phyloP scores from a whole-genome alignment of 768 basidiomycete genomes.

The Suillus paluster region DNA sequence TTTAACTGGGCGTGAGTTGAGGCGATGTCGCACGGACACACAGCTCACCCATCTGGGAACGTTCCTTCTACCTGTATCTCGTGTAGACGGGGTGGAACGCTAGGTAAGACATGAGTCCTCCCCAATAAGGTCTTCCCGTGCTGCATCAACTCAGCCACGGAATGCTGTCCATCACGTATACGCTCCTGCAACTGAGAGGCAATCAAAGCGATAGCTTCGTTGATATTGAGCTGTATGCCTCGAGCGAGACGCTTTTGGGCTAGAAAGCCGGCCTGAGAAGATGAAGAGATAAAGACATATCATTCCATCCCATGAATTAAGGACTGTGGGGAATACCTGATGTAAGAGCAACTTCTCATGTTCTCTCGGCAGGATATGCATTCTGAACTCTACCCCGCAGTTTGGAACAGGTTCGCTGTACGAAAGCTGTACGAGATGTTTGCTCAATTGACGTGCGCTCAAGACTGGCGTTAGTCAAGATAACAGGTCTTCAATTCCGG shows the following conservation, averaged over 20 bases:
- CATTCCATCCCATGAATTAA: slow-evolving; percentile 2
- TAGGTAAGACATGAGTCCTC: slow-evolving; percentile 84
- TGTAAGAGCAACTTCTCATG: slow-evolving; percentile 76
- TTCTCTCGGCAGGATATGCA: slow-evolving; percentile 79
- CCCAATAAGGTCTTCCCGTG: slow-evolving; percentile 89
- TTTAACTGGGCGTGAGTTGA: slow-evolving; percentile 6
- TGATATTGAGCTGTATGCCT: slow-evolving; percentile 84
- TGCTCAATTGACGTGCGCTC: not conserved
- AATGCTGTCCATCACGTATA: slow-evolving; percentile 88
- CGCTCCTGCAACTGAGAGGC: slow-evolving; percentile 92
- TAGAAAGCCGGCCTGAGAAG: slow-evolving; percentile 75
- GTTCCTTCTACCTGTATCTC: slow-evolving; percentile 96
- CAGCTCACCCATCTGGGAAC: slow-evolving; percentile 77
- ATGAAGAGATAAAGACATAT: not conserved
- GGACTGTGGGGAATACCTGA: slow-evolving; percentile 45
- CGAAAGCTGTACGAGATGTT: not conserved
- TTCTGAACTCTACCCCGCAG: slow-evolving; percentile 27
- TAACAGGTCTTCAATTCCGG: too few species aligned
- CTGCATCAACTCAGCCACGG: slow-evolving; percentile 92
- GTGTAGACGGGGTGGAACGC: slow-evolving; percentile 74
- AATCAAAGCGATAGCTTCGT: slow-evolving; percentile 90
- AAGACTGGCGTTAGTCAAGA: not conserved
- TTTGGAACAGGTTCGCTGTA: not conserved
- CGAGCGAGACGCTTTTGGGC: slow-evolving; percentile 95
- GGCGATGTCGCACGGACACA: not conserved